These are phyloP conservation scores for Lactifluus subvellereus DNA, from an alignment of 768 basidiomycete species.

Conservation along the genomic window DNA sequence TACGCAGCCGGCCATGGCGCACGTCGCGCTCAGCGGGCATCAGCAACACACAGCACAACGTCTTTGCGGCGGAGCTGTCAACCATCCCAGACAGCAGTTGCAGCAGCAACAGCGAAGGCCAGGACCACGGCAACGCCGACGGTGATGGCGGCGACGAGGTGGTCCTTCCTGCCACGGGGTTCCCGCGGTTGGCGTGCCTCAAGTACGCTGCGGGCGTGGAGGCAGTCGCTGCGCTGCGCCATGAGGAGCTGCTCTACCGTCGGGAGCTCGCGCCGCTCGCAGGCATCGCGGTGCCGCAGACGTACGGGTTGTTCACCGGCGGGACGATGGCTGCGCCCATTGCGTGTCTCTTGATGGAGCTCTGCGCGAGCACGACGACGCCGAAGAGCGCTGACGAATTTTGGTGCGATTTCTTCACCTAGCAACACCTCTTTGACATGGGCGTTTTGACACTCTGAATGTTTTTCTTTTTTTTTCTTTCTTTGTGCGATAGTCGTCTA, in stretches of 20 bases:
- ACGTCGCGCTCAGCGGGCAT: background rate
- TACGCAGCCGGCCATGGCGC: background rate
- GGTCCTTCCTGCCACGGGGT: background rate
- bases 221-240: background rate
- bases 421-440: no score
- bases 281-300: constrained; percentile 8
- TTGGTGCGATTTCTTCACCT: background rate
- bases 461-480: background rate
- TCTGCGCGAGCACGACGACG: constrained; percentile 3
- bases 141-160: background rate
- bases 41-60: constrained; percentile 1
- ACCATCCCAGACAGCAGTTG: background rate
- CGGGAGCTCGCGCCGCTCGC: background rate
- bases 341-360: constrained; percentile 12
- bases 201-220: constrained; percentile 9
- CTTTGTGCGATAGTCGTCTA: background rate
- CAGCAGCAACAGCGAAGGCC: background rate
- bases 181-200: constrained; percentile 5
- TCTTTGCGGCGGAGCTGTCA: constrained; percentile 7
- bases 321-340: background rate
- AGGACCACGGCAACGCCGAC: background rate
- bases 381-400: constrained; percentile 3
- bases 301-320: constrained; percentile 12
- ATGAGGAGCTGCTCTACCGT: constrained; percentile 2
- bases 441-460: no score